Conservation (phyloP, 768 basidiomycete genomes). For the Rhizopogon salebrosus region DNA sequence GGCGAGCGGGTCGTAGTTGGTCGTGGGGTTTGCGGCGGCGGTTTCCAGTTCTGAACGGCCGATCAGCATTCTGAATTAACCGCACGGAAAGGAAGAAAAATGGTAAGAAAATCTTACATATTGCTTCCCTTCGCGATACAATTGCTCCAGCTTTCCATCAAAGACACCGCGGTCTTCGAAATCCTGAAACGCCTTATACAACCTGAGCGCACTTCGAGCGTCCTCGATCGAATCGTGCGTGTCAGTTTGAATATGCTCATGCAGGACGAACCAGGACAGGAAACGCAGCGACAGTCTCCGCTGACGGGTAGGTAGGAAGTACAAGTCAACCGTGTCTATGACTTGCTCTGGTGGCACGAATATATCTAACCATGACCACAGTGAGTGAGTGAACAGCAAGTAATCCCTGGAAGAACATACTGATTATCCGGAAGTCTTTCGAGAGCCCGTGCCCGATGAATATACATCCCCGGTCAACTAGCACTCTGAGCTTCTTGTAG, state of each 20-base stretch:
- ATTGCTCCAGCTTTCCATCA: constrained; percentile 82
- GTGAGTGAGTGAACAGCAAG: not conserved
- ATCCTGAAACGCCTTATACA: constrained; percentile 78
- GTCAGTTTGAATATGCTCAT: constrained; percentile 88
- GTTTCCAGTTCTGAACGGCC: constrained; percentile 47
- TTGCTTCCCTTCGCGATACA: constrained; percentile 75
- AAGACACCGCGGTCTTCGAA: constrained; percentile 75
- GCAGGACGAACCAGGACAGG: constrained; percentile 89
- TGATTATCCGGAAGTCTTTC: constrained; percentile 98
- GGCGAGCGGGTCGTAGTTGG: constrained; percentile 4
- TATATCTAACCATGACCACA: constrained; percentile 55
- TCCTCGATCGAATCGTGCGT: constrained; percentile 99
- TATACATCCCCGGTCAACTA: constrained; percentile 92
- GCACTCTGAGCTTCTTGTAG: constrained; percentile 91
- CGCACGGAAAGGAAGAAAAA: not conserved
- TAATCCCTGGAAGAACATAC: constrained; percentile 40
- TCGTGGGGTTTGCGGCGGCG: constrained; percentile 29
- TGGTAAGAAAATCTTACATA: constrained; percentile 44
- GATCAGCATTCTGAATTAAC: constrained; percentile 1
- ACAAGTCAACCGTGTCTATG: constrained; percentile 97
- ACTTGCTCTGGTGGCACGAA: constrained; percentile 94
- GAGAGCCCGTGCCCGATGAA: constrained; percentile 97
- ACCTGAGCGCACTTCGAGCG: constrained; percentile 75
- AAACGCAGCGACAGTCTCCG: constrained; percentile 89
- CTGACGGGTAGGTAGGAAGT: constrained; percentile 75